phyloP scores from a whole-genome alignment of 2,329 filamentous ascomycete genomes.

The Venturia asperata region DNA sequence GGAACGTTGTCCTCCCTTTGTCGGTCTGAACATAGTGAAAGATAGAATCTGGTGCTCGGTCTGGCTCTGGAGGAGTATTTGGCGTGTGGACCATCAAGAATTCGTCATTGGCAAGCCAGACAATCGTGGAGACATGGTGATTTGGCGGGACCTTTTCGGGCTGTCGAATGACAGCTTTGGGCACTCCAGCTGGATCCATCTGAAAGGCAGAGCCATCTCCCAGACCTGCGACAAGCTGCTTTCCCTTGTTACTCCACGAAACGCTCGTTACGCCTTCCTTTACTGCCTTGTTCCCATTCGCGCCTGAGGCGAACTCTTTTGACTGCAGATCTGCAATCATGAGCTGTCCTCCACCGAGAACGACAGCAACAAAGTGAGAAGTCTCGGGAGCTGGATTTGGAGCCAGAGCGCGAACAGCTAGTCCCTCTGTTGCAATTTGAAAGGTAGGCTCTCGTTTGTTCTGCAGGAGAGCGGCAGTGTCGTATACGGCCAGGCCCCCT shows the following conservation, averaged over 20 bases:
- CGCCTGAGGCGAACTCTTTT: slow-evolving; percentile 49
- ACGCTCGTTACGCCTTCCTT: slow-evolving; percentile 72
- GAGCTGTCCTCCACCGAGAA: slow-evolving; percentile 74
- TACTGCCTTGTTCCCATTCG: slow-evolving; percentile 55
- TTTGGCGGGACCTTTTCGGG: slow-evolving; percentile 59
- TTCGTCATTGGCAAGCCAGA: slow-evolving; percentile 82
- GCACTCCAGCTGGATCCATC: slow-evolving; percentile 72
- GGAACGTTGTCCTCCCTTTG: slow-evolving; percentile 51
- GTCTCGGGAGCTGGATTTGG: slow-evolving; percentile 73
- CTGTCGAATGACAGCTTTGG: slow-evolving; percentile 71
- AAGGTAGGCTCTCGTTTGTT: slow-evolving; percentile 62
- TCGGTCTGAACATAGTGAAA: slow-evolving; percentile 61
- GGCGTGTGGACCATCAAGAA: slow-evolving; percentile 75
- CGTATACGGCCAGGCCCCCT: slow-evolving; percentile 77
- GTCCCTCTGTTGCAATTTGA: slow-evolving; percentile 69
- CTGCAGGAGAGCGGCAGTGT: slow-evolving; percentile 60
- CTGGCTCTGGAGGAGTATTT: slow-evolving; percentile 46
- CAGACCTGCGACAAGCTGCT: slow-evolving; percentile 82
- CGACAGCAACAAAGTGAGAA: slow-evolving; percentile 69
- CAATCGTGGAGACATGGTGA: slow-evolving; percentile 68
- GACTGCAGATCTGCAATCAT: slow-evolving; percentile 75
- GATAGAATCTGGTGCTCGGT: slow-evolving; percentile 52
- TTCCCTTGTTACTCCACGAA: slow-evolving; percentile 88
- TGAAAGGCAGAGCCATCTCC: slow-evolving; percentile 73
- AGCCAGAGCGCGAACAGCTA: slow-evolving; percentile 63